Base-by-base conservation (phyloP, 371 early-diverging fungal genomes). In the Mortierella sp. region DNA sequence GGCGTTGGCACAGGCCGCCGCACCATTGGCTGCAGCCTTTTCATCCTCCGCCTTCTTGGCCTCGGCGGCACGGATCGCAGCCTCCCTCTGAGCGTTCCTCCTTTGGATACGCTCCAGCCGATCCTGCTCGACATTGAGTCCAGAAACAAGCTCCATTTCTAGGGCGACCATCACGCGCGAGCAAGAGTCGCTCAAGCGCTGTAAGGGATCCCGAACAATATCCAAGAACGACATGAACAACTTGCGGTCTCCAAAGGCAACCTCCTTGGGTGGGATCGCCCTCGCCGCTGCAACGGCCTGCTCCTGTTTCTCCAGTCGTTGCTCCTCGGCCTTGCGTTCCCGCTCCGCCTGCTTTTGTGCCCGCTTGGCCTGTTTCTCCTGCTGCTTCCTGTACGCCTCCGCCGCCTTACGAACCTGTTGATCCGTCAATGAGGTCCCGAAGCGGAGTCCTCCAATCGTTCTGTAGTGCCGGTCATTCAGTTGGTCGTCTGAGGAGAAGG, bases 211-310 rank as follows among this genome's bases (percentile, higher is more conserved):
- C 8, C 88, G 85, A 19, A 92, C 79, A 58, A 90, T 88, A 39
- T 89, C 90, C 34, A 92, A 39, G 50, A 91, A 92, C 2, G 86
- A 87, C 69, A 91, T 75, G n/a, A 92, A 79, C 13, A 92, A 64
- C 34, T 91, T 88, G 0, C 90, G 86, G 70, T 89, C 90, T 31
- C 87, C 85, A 47, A 85, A 89, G 7, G 90, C 88, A 1, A 89
- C 87, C 44, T 89, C 85, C 70, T 89, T 90, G 26, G 87, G 87
- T 16, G 87, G 74, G 52, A 73, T 53, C 0, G 76, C 75, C 7
- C 74, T 55, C 2, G 70, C 73, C 0, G 69, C 76, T 0, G 69
- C 76, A n/a, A 77, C 74, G 4, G 84, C 76, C 44, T 80, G 80
- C 45, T 75, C 71, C 64, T 85, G 79, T 14, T 76, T 72, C 53